A percentile compares a stretch with the other conserved stretches of the same genome.
Evolutionary conservation across 805 yeast genomes (phyloP).

Genomic region (Kuraishia molischiana): DNA sequence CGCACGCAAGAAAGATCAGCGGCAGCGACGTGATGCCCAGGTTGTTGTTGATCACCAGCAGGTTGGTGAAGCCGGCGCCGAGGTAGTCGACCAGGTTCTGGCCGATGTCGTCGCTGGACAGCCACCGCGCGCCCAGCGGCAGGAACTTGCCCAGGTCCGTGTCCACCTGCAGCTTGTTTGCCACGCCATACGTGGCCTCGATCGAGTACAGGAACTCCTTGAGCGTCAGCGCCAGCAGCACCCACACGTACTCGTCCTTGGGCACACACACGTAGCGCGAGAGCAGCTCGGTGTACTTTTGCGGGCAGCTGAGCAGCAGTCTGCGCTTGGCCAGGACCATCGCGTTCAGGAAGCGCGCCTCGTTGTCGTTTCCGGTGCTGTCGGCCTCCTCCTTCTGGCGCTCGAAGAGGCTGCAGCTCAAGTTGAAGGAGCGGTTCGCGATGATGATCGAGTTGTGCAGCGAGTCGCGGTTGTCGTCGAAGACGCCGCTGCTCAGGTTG

Average conservation of each 20-base stretch:
- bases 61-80: constrained; percentile 9
- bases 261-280: constrained; percentile 36
- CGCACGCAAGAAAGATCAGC: constrained; percentile 26
- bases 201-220: constrained; percentile 29
- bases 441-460: constrained; percentile 45
- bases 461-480: constrained; percentile 26
- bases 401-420: constrained; percentile 8
- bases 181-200: constrained; percentile 8
- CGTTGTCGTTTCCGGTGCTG: constrained; percentile 2
- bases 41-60: constrained; percentile 34
- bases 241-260: constrained; percentile 29
- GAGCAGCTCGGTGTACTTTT: constrained; percentile 36
- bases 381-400: constrained; percentile 5
- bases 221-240: constrained; percentile 31
- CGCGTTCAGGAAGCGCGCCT: constrained; percentile 14
- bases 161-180: constrained; percentile 2
- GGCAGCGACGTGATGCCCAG: constrained; percentile 44
- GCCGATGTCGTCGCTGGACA: constrained; percentile 11
- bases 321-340: constrained; percentile 36
- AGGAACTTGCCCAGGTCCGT: not conserved
- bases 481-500: constrained; percentile 9
- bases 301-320: constrained; percentile 39
- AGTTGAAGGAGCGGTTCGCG: constrained; percentile 32
- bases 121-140: constrained; percentile 3
- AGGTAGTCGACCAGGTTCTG: constrained; percentile 11